phyloP scores from a whole-genome alignment of 1,284 basidiomycete species.

The Ceratobasidium sp. region DNA sequence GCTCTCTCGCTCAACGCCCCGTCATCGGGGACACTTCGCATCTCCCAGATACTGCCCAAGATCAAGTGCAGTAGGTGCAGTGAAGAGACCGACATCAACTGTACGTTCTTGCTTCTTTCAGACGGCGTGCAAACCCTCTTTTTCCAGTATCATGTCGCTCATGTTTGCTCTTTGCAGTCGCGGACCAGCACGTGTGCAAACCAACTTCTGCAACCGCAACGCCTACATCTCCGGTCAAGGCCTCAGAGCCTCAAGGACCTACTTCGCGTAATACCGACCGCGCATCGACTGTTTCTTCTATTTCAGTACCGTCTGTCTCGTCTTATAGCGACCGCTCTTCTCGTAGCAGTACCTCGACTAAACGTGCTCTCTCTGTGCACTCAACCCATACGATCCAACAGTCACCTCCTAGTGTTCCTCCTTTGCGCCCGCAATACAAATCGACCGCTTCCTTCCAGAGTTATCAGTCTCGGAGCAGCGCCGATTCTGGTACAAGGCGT shows the following conservation, averaged over 20 bases:
- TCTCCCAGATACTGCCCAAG: constrained; percentile 80
- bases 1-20: constrained; percentile 46
- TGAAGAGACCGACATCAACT: constrained; percentile 40
- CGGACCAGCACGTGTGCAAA: constrained; percentile 51
- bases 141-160: constrained; percentile 75
- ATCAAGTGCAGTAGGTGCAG: constrained; percentile 85
- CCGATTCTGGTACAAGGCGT: background rate
- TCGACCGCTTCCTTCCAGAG: constrained; percentile 27
- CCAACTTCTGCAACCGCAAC: constrained; percentile 53
- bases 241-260: constrained; percentile 42
- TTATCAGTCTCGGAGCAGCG: constrained; percentile 23
- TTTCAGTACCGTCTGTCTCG: constrained; percentile 31
- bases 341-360: constrained; percentile 36
- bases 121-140: constrained; percentile 68
- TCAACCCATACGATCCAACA: constrained; percentile 35
- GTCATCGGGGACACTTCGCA: constrained; percentile 53
- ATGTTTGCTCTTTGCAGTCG: constrained; percentile 68
- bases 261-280: constrained; percentile 37
- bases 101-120: constrained; percentile 41
- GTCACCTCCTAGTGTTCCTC: background rate
- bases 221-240: constrained; percentile 52
- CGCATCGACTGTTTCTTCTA: constrained; percentile 12
- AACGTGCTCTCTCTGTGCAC: constrained; percentile 21
- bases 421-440: constrained; percentile 22
- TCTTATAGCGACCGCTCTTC: constrained; percentile 31